Evolutionary conservation across 2,329 filamentous ascomycete species (phyloP).

Genomic region (Kalaharituber pfeilii): DNA sequence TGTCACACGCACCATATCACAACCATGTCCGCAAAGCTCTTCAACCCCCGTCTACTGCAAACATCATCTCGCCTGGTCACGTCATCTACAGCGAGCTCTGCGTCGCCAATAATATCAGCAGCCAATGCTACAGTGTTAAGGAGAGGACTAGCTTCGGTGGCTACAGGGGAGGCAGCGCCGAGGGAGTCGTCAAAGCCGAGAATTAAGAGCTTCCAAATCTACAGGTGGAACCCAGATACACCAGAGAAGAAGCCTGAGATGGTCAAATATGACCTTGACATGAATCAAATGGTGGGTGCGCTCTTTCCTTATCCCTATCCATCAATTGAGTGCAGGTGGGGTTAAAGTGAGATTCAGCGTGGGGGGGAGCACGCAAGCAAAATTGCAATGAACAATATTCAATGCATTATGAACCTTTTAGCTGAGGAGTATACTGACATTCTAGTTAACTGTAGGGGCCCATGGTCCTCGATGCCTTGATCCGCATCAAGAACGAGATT

Average conservation of each 20-base stretch:
- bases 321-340: background rate
- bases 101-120: background rate
- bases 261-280: slow-evolving; percentile 84
- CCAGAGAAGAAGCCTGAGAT: slow-evolving; percentile 86
- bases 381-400: background rate
- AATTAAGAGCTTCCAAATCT: slow-evolving; percentile 94
- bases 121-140: background rate
- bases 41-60: background rate
- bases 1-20: background rate
- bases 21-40: background rate
- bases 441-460: slow-evolving; percentile 38
- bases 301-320: background rate
- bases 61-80: background rate
- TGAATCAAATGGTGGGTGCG: slow-evolving; percentile 62
- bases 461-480: slow-evolving; percentile 93
- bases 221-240: slow-evolving; percentile 93
- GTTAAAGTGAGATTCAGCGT: no score
- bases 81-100: background rate
- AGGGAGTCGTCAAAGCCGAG: slow-evolving; percentile 36
- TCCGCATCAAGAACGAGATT: slow-evolving; percentile 97
- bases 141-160: slow-evolving; percentile 16
- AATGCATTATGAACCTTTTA: background rate
- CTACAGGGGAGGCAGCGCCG: slow-evolving; percentile 43
- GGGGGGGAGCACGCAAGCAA: background rate
- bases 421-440: no score